Evolutionary conservation across 2,329 filamentous ascomycete species (phyloP).

Genomic region (Immersiporthe knoxdaviesiana): DNA sequence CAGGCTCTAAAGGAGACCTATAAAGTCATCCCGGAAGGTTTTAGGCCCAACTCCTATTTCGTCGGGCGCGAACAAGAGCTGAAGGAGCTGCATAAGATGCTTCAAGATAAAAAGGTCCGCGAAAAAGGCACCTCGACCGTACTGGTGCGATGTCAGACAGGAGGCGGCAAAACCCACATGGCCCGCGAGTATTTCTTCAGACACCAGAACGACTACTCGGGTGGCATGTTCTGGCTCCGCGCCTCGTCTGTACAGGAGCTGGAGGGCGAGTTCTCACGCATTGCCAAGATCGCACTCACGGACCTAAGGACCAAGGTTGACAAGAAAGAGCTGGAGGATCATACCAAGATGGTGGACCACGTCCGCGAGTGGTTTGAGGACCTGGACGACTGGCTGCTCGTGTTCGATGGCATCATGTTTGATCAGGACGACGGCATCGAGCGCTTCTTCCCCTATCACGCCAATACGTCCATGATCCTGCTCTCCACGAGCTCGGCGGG

Average conservation of each 20-base stretch:
- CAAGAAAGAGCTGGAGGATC: constrained; percentile 43
- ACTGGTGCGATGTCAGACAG: constrained; percentile 65
- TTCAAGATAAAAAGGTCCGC: constrained; percentile 60
- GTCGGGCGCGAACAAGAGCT: constrained; percentile 63
- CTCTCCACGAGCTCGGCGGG: constrained; percentile 66
- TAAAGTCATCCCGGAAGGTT: constrained; percentile 56
- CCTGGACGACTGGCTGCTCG: constrained; percentile 66
- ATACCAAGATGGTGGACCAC: constrained; percentile 54
- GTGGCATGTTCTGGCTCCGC: constrained; percentile 72
- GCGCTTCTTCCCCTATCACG: constrained; percentile 66
- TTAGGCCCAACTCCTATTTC: constrained; percentile 66
- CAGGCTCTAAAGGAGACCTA: constrained; percentile 31
- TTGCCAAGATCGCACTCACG: constrained; percentile 59
- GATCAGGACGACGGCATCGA: constrained; percentile 60
- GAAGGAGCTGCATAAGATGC: constrained; percentile 58
- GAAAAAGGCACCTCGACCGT: constrained; percentile 64
- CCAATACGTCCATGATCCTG: constrained; percentile 67
- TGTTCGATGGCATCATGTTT: constrained; percentile 69
- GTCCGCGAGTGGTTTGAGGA: constrained; percentile 66
- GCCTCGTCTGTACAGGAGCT: constrained; percentile 63
- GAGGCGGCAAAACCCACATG: constrained; percentile 70
- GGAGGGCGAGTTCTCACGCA: constrained; percentile 66
- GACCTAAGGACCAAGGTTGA: constrained; percentile 47
- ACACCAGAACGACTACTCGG: constrained; percentile 62
- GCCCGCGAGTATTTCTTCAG: constrained; percentile 69